Evolutionary conservation across 306 rosid genomes (phyloP).

Genomic region (Calophaca sinica): DNA sequence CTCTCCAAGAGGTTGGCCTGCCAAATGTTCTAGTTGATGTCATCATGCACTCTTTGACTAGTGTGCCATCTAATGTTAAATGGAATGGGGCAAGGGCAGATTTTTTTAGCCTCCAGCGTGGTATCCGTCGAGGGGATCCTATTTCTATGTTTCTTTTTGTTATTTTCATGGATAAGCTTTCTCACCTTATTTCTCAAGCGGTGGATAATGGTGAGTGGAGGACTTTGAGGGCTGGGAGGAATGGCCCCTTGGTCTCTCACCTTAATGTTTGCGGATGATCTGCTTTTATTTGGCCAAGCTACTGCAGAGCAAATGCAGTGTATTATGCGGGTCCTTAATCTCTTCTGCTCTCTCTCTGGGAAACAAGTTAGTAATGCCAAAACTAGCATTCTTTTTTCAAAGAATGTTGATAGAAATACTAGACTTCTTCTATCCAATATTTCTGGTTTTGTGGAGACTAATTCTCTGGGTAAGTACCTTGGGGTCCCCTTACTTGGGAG

Average conservation of each 20-base stretch:
- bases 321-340: not conserved
- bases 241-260: not conserved
- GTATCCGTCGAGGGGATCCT: too few relatives aligned
- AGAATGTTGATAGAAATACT: too few relatives aligned
- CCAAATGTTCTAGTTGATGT: too few relatives aligned
- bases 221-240: not conserved
- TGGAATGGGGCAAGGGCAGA: too few relatives aligned
- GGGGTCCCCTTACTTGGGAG: too few relatives aligned
- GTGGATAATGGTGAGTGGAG: not conserved
- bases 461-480: too few relatives aligned
- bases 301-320: not conserved
- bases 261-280: not conserved
- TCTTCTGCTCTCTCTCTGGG: not conserved
- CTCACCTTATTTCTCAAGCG: not conserved
- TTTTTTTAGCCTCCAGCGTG: too few relatives aligned
- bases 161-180: not conserved
- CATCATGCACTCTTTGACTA: too few relatives aligned
- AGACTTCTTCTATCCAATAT: too few relatives aligned
- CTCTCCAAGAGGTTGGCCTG: too few relatives aligned
- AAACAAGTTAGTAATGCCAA: not conserved
- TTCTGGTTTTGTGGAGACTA: too few relatives aligned
- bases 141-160: not conserved
- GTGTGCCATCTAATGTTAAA: too few relatives aligned
- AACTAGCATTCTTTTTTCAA: not conserved
- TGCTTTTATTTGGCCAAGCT: not conserved